A percentile compares a stretch with the other conserved stretches of the same genome.
phyloP scores from a whole-genome alignment of 2,329 filamentous ascomycete species.

The Exophiala alcalophila region DNA sequence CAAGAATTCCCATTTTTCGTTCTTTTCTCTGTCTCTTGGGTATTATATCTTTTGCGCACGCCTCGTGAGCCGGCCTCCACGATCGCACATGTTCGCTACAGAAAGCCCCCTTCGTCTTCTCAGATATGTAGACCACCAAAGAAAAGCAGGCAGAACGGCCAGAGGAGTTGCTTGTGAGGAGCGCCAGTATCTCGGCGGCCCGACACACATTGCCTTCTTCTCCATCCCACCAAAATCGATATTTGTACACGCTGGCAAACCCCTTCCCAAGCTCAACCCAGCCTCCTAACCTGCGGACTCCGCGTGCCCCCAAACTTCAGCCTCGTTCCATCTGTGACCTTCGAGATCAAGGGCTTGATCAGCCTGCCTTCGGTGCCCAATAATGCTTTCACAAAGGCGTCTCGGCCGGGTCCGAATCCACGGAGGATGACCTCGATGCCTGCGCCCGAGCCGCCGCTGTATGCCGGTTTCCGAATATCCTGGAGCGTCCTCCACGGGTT shows the following conservation, averaged over 20 bases:
- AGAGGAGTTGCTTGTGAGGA: too few species aligned
- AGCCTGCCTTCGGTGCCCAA: conserved; percentile 78
- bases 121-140: too few species aligned
- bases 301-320: conserved; percentile 95
- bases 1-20: background rate
- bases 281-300: conserved; percentile 76
- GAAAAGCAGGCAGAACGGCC: too few species aligned
- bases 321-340: conserved; percentile 80
- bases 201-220: too few species aligned
- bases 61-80: too few species aligned
- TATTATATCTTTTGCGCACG: too few species aligned
- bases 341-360: conserved; percentile 70
- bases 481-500: conserved; percentile 70
- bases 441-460: conserved; percentile 63
- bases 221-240: too few species aligned
- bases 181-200: too few species aligned
- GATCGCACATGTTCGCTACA: too few species aligned
- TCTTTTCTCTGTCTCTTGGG: background rate
- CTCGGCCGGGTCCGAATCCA: conserved; percentile 82
- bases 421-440: conserved; percentile 76
- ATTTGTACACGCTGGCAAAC: conserved; percentile 1
- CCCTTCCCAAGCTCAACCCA: conserved; percentile 54
- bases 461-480: conserved; percentile 71
- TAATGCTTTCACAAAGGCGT: conserved; percentile 85
- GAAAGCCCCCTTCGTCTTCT: too few species aligned